Conservation (phyloP, 441 rosid genomes). For the Geranium incanum region DNA sequence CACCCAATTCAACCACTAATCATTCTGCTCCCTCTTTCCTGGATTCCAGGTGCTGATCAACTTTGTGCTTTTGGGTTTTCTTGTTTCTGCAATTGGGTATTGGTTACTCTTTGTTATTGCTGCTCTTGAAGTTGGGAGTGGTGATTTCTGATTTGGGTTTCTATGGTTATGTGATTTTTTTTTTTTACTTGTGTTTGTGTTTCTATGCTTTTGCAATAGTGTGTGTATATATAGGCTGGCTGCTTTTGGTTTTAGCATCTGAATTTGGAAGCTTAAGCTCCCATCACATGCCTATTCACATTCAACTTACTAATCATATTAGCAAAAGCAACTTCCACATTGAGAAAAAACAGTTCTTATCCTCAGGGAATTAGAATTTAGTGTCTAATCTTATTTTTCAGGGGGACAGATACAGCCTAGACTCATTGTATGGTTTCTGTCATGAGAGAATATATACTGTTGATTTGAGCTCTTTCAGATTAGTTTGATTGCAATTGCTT, state of each 20-base stretch:
- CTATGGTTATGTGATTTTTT: no score
- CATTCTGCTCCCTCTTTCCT: constrained; percentile 24
- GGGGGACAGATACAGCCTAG: constrained; percentile 15
- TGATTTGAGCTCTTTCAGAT: constrained; percentile 5
- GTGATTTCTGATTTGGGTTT: constrained; percentile 1
- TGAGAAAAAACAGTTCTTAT: neutral
- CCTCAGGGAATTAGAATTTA: constrained; percentile 4
- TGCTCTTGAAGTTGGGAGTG: constrained; percentile 8
- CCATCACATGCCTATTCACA: constrained; percentile 6
- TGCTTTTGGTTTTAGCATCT: constrained; percentile 20
- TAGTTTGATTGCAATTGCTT: constrained; percentile 14
- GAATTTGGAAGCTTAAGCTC: constrained; percentile 14
- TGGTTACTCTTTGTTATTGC: constrained; percentile 10
- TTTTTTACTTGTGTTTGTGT: neutral
- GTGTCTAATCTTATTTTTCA: constrained; percentile 8
- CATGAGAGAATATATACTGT: constrained; percentile 8
- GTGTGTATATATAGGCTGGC: constrained; percentile 18
- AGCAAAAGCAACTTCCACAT: neutral
- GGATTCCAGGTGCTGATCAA: constrained; percentile 22
- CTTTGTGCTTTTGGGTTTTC: constrained; percentile 18
- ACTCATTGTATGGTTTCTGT: constrained; percentile 10
- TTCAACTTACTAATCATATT: neutral
- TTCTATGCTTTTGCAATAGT: constrained; percentile 20
- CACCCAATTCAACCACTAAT: constrained; percentile 12
- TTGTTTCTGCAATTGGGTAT: constrained; percentile 17